These are phyloP conservation scores for Astrothelium macrocarpum DNA, from an alignment of 495 filamentous ascomycete species.

Conservation along the genomic window DNA sequence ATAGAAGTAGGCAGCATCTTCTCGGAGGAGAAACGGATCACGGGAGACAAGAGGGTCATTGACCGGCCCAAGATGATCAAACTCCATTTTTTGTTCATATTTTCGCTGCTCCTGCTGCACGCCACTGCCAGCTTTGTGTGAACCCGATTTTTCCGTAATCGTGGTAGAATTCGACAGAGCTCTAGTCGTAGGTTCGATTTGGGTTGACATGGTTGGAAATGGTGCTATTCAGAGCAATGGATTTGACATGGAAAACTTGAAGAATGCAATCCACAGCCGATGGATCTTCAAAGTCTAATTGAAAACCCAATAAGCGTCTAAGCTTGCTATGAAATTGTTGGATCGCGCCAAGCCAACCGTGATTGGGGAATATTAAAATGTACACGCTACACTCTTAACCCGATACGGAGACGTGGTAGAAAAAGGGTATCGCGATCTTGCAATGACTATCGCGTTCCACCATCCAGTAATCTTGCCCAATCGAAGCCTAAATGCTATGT, in stretches of 20 bases:
- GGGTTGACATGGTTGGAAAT: not conserved
- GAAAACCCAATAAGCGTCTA: not conserved
- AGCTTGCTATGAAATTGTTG: no score
- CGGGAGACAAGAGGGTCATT: slow-evolving; percentile 1
- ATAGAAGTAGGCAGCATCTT: slow-evolving; percentile 3
- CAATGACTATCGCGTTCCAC: no score
- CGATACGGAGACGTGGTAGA: no score
- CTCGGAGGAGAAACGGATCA: not conserved
- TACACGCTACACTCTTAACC: no score
- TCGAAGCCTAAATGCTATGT: no score
- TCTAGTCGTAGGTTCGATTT: not conserved
- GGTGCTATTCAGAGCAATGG: not conserved
- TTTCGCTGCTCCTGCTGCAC: not conserved
- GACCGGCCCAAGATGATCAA: slow-evolving; percentile 1
- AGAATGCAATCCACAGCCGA: not conserved
- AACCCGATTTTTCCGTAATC: not conserved
- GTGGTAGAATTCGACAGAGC: not conserved
- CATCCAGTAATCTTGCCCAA: no score
- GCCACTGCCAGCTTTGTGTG: not conserved
- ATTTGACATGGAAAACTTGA: not conserved
- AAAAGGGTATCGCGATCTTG: no score
- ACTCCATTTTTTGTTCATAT: slow-evolving; percentile 4
- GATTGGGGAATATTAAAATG: no score
- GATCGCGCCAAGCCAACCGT: no score
- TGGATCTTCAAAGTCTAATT: not conserved